Conservation (phyloP, 495 filamentous ascomycete genomes). For the Physcia stellaris region DNA sequence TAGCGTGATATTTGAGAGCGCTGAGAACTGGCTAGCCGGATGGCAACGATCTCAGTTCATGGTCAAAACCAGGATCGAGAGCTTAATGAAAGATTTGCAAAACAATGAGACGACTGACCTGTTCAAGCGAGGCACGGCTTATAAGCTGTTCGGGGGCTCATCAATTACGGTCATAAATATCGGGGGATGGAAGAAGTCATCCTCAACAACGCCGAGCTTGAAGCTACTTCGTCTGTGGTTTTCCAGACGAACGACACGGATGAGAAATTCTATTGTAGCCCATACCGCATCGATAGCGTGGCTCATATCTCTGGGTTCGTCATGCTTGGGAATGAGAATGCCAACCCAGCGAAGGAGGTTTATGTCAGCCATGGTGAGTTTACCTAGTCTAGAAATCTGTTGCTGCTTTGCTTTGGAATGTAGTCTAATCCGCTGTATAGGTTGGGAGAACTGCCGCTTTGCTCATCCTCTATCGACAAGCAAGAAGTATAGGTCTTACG, state of each 20-base stretch:
- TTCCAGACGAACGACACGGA: slow-evolving; percentile 47
- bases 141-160: slow-evolving; percentile 63
- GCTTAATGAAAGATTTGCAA: slow-evolving; percentile 36
- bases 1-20: slow-evolving; percentile 32
- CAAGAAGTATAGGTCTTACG: not conserved
- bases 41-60: slow-evolving; percentile 44
- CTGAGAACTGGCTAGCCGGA: slow-evolving; percentile 33
- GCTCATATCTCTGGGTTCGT: slow-evolving; percentile 49
- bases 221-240: slow-evolving; percentile 55
- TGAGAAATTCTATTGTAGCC: slow-evolving; percentile 52
- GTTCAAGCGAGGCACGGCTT: slow-evolving; percentile 58
- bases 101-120: slow-evolving; percentile 34
- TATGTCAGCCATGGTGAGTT: slow-evolving; percentile 3
- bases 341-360: not conserved
- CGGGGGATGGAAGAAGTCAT: slow-evolving; percentile 64
- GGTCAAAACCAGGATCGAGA: slow-evolving; percentile 37
- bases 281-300: slow-evolving; percentile 61
- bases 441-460: slow-evolving; percentile 1
- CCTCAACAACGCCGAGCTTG: slow-evolving; percentile 53
- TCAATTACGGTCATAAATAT: slow-evolving; percentile 55
- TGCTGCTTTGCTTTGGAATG: no score
- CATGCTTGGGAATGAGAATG: not conserved
- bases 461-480: slow-evolving; percentile 8
- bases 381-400: no score
- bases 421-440: no score